Evolutionary conservation across 768 basidiomycete species (phyloP).

Genomic region (Russula virescens): DNA sequence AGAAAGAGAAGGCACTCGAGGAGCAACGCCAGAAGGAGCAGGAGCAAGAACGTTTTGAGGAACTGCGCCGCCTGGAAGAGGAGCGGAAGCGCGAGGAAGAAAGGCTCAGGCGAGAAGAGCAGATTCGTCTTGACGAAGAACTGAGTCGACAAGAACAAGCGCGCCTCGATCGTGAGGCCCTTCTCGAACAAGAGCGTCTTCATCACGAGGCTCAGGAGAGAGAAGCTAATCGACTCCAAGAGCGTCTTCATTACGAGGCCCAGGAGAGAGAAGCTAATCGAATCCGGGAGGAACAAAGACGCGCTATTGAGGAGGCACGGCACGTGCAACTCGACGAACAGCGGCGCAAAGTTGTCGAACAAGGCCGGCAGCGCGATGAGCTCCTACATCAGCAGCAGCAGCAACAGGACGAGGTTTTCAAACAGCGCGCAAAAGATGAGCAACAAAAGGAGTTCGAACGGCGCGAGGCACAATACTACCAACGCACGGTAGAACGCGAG

Average conservation of each 20-base stretch:
- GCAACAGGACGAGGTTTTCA: not conserved
- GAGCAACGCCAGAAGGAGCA: slow-evolving; percentile 16
- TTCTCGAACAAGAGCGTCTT: slow-evolving; percentile 13
- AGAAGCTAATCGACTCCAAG: slow-evolving; percentile 11
- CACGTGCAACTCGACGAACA: slow-evolving; percentile 34
- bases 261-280: slow-evolving; percentile 14
- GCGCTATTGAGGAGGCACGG: slow-evolving; percentile 15
- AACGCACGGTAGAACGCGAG: slow-evolving; percentile 22
- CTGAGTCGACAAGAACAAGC: slow-evolving; percentile 19
- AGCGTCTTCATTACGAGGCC: not conserved
- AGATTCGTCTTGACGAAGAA: slow-evolving; percentile 20
- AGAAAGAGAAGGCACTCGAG: slow-evolving; percentile 24
- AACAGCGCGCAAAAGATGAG: slow-evolving; percentile 32
- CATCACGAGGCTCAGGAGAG: not conserved
- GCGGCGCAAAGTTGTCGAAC: slow-evolving; percentile 32
- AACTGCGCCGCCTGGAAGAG: slow-evolving; percentile 21
- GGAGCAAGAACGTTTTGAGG: slow-evolving; percentile 3
- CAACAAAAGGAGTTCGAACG: slow-evolving; percentile 27
- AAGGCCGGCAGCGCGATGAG: slow-evolving; percentile 20
- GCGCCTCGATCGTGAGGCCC: slow-evolving; percentile 7
- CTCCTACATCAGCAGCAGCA: slow-evolving; percentile 29
- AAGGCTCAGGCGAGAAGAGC: slow-evolving; percentile 17
- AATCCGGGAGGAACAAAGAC: slow-evolving; percentile 13
- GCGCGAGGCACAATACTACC: slow-evolving; percentile 21
- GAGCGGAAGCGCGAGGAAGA: slow-evolving; percentile 27